Evolutionary conservation across 345 rosid genomes (phyloP), one percentile per base, ranked within the genome.

Genomic region (Syzygium oleosum): DNA sequence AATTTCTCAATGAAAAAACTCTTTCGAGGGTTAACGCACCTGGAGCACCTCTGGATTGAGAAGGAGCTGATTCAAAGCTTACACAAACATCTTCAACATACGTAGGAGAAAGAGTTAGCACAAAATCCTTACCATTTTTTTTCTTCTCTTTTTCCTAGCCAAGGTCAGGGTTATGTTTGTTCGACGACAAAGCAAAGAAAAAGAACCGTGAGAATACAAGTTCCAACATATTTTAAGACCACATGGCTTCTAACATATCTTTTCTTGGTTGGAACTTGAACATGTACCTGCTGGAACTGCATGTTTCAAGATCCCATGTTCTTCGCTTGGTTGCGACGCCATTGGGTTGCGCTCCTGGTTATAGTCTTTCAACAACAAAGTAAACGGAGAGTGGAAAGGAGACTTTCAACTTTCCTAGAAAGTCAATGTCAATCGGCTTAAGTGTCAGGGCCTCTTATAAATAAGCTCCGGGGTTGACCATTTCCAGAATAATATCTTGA

Each of bases 21-120:
- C 43, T 9, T 31, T 31, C 0, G 43, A 31, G 12, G 43, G 12
- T 16, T 31, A 29, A 68, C 5, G 1, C 79, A 68, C 79, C 23
- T 9, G 12, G 1, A 16, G 12, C 43, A 17, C 43, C 43, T 68
- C 6, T 0, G 0, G 22, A 65, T 65, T 31, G 22, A 0, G 41
- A 65, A 65, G 12, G 0, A 6, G 0, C 22, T 6, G 6, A 29
- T 29, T 0, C 1, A 65, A 15, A 0, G 3, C 43, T 15, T 65
- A 0, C 0, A 7, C 1, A 0, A 7, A 7, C 23, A 65, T 15
- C 0, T 65, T 31, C 12, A 65, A 31, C 15, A 29, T 3, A 1
- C 16, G 22, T 7, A 3, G 5, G 12, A 29, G 78, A 65, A 65
- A 65, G 12, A 31, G 12, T 31, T 11, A 31, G 3, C 43, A 16